Conservation (phyloP, 129 eudicot genomes). For the Sambucus nigra region DNA sequence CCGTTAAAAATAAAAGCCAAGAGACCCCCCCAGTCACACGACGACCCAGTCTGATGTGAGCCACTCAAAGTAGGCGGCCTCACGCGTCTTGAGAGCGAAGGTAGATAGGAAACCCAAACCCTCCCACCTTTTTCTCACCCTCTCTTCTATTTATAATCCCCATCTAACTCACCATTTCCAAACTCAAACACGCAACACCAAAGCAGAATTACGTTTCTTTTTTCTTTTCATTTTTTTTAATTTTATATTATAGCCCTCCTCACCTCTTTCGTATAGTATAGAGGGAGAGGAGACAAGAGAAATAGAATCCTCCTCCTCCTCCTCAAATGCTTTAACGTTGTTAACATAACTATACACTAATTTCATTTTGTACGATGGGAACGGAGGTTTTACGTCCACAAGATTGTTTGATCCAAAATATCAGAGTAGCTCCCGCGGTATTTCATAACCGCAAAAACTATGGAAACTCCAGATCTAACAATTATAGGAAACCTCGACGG, state of each 20-base stretch:
- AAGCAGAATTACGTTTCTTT: neutral
- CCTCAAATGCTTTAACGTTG: neutral
- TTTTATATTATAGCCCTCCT: neutral
- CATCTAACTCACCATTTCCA: neutral
- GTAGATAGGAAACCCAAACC: neutral
- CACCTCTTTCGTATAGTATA: neutral
- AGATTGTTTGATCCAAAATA: conserved; percentile 26
- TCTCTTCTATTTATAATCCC: neutral
- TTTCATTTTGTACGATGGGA: conserved; percentile 20
- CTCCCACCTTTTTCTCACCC: neutral
- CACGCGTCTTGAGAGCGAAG: conserved; percentile 7
- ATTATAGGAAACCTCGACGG: neutral
- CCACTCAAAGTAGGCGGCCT: conserved; percentile 18
- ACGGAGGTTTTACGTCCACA: conserved; percentile 44
- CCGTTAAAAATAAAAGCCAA: neutral
- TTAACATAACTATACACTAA: no score
- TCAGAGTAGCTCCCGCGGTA: conserved; percentile 16
- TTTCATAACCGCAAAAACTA: conserved; percentile 24
- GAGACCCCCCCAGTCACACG: neutral
- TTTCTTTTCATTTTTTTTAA: neutral
- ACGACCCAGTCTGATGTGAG: conserved; percentile 9
- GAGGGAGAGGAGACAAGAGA: neutral
- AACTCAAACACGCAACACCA: neutral
- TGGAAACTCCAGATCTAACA: conserved; percentile 3
- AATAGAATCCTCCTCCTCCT: neutral